phyloP scores from a whole-genome alignment of 202 grass and related monocot species.

The Digitaria exilis region DNA sequence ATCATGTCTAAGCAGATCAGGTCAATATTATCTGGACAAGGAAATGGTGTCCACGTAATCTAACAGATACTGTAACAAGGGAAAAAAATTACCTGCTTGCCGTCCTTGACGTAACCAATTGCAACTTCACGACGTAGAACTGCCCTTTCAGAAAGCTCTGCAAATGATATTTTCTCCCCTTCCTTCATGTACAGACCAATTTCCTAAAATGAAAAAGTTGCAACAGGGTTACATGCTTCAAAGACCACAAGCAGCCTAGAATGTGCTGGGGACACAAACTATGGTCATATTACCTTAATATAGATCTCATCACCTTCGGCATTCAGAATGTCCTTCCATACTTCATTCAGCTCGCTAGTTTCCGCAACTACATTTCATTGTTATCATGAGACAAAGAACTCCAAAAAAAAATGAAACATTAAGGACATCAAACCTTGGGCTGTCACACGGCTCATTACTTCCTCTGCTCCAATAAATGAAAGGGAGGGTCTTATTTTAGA shows the following conservation, averaged over 20 bases:
- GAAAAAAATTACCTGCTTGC: slow-evolving; percentile 66
- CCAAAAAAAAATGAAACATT: slow-evolving; percentile 23
- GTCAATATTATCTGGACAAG: not conserved
- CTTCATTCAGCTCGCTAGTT: slow-evolving; percentile 79
- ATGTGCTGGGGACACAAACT: slow-evolving; percentile 25
- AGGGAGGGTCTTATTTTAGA: slow-evolving; percentile 93
- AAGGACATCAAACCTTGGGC: slow-evolving; percentile 75
- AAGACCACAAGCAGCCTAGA: slow-evolving; percentile 11
- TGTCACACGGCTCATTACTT: slow-evolving; percentile 96
- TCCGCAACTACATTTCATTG: slow-evolving; percentile 74
- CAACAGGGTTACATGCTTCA: slow-evolving; percentile 16
- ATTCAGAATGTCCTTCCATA: slow-evolving; percentile 94
- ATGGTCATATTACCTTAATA: slow-evolving; percentile 69
- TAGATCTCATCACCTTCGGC: slow-evolving; percentile 98
- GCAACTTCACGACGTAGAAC: slow-evolving; percentile 91
- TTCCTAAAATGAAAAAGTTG: slow-evolving; percentile 63
- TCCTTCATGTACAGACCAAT: slow-evolving; percentile 87
- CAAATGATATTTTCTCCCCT: slow-evolving; percentile 79
- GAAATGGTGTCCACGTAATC: slow-evolving; percentile 9
- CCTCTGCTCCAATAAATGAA: slow-evolving; percentile 92
- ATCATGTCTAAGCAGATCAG: slow-evolving; percentile 25
- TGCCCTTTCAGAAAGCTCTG: slow-evolving; percentile 90
- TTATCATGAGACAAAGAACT: slow-evolving; percentile 38
- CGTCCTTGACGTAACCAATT: slow-evolving; percentile 79
- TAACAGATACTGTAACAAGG: slow-evolving; percentile 29